Base-by-base conservation (phyloP, 2,329 filamentous ascomycete genomes). In the Tolypocladium tropicale region DNA sequence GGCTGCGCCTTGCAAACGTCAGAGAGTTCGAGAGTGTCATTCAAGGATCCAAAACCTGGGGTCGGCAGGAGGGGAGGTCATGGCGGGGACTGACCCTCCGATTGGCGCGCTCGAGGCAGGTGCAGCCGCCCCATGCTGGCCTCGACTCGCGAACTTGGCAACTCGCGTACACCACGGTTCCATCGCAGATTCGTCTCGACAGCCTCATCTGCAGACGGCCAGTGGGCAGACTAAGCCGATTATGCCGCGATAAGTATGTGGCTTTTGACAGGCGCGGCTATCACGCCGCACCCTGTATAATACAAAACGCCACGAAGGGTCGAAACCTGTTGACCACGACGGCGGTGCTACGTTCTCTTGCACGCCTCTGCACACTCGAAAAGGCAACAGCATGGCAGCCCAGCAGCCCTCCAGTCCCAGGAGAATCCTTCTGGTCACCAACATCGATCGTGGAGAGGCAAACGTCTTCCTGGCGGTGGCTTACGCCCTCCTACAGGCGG, bases 381-480 rank as follows among this genome's bases (percentile, higher is more conserved):
- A 3, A 10, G 1, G 4, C 18, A 43, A 43, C 1, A 43, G 23
- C 1, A 48, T 48, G 43, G 16, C 43, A 12, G 6, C 25, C 2
- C 43, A 12, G 9, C 6, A 48, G 10, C 12, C 25, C 14, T 2
- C 14, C 43, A 48, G 39, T n/a, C 39, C 39, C 11, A 43, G 21
- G 14, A 43, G 56, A 51, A 65, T 76, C 10, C 63, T 78, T 1
- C 70, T 79, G 46, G 60, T 78, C 43, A 74, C 75, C 4, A 77
- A 74, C 60, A 67, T 69, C 53, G 76, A 78, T 56, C 69, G 71
- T 57, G 76, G 77, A 4, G 73, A 77, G 56, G 71, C 73, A 21
- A 78, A 77, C 60, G 71, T 78, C 28, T 68, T 76, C 37, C 58
- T 79, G 7, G 76, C 76, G 7, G 69, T 73, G 0, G 67, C 67